phyloP scores from a whole-genome alignment of 202 grass and related monocot genomes.

The Hordeum pubiflorum region DNA sequence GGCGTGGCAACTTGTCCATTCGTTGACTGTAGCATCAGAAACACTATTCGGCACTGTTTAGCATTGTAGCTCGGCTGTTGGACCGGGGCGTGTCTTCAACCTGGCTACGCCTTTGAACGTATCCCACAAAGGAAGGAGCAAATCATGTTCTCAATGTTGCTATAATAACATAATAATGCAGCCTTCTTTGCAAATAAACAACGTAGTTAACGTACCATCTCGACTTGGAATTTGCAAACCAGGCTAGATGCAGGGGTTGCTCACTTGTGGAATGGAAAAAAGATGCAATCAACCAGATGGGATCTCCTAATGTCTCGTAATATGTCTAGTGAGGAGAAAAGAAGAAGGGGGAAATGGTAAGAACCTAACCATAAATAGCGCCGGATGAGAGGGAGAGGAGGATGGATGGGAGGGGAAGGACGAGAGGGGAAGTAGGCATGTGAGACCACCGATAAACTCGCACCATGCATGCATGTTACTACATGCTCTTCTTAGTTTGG shows the following conservation, averaged over 20 bases:
- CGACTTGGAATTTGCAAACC: background rate
- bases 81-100: no score
- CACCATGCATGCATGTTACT: background rate
- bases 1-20: no score
- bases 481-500: background rate
- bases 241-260: background rate
- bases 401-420: constrained; percentile 20
- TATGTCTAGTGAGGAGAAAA: background rate
- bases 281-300: background rate
- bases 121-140: background rate
- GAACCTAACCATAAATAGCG: constrained; percentile 16
- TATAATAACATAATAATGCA: background rate
- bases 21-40: no score
- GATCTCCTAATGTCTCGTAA: background rate
- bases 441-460: background rate
- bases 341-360: background rate
- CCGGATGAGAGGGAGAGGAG: background rate
- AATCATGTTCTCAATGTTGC: background rate
- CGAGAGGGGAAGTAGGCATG: constrained; percentile 23
- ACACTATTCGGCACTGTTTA: no score
- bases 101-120: no score
- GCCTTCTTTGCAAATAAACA: background rate
- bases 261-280: background rate
- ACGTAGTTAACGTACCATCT: background rate
- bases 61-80: no score